These are phyloP conservation scores for Lumnitzera littorea DNA, from an alignment of 345 rosid species.

Conservation along the genomic window DNA sequence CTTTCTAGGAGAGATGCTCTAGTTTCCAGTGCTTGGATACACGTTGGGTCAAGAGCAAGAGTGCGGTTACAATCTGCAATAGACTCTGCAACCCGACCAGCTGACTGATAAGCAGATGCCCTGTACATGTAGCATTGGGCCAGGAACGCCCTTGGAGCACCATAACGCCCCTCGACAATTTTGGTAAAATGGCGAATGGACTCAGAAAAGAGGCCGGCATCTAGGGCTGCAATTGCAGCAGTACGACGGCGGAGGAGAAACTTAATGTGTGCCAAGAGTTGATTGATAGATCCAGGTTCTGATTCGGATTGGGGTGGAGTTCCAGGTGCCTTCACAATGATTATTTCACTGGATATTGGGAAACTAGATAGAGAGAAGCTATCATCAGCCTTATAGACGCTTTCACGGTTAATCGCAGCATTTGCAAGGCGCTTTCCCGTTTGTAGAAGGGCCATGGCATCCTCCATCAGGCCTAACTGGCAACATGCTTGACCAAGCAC, in stretches of 20 bases:
- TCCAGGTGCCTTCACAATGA: constrained; percentile 3
- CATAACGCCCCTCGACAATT: constrained; percentile 37
- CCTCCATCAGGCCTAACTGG: constrained; percentile 49
- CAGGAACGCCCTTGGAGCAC: constrained; percentile 39
- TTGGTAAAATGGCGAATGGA: constrained; percentile 50
- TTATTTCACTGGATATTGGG: constrained; percentile 21
- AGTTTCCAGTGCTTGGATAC: constrained; percentile 42
- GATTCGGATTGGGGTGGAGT: constrained; percentile 12
- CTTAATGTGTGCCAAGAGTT: constrained; percentile 34
- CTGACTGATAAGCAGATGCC: constrained; percentile 31
- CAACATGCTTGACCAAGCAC: constrained; percentile 41
- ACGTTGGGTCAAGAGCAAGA: constrained; percentile 30
- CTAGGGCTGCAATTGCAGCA: constrained; percentile 41
- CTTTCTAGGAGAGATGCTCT: constrained; percentile 40
- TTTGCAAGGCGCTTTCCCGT: constrained; percentile 42
- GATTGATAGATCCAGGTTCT: constrained; percentile 23
- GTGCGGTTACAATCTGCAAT: constrained; percentile 43
- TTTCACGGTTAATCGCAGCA: constrained; percentile 37
- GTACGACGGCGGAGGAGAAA: constrained; percentile 41
- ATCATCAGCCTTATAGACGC: constrained; percentile 48
- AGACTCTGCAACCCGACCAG: constrained; percentile 34
- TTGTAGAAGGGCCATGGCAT: constrained; percentile 43
- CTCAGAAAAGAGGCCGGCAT: constrained; percentile 37
- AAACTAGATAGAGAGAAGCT: constrained; percentile 33
- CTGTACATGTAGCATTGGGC: constrained; percentile 40